phyloP scores from a whole-genome alignment of 495 filamentous ascomycete species.

The Penicillium pulvis region DNA sequence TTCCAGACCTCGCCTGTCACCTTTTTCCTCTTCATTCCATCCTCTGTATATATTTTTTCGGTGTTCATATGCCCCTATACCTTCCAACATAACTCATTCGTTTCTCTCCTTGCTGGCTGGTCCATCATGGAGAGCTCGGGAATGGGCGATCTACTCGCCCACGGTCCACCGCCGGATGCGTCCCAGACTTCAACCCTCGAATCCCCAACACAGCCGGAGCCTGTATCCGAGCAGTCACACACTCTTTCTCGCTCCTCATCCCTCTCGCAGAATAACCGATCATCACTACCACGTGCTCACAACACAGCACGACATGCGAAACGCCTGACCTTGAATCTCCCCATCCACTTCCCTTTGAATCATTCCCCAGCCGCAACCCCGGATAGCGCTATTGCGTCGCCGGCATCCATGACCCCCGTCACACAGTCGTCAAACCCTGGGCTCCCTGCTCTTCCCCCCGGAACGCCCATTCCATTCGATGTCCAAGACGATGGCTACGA shows the following conservation, averaged over 20 bases:
- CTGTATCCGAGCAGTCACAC: slow-evolving; percentile 20
- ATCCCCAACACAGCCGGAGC: slow-evolving; percentile 17
- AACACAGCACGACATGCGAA: slow-evolving; percentile 65
- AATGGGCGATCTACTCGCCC: slow-evolving; percentile 31
- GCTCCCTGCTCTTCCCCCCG: slow-evolving; percentile 27
- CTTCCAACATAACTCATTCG: slow-evolving; percentile 18
- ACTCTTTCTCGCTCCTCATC: slow-evolving; percentile 24
- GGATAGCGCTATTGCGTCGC: slow-evolving; percentile 36
- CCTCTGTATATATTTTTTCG: slow-evolving; percentile 9
- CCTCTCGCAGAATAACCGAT: slow-evolving; percentile 41
- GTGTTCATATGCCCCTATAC: slow-evolving; percentile 16
- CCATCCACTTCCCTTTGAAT: slow-evolving; percentile 52
- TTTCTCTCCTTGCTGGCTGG: slow-evolving; percentile 29
- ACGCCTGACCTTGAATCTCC: slow-evolving; percentile 79
- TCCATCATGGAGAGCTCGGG: slow-evolving; percentile 43
- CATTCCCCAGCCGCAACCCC: slow-evolving; percentile 29
- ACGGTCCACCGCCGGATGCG: slow-evolving; percentile 39
- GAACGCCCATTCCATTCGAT: slow-evolving; percentile 49
- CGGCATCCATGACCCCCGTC: slow-evolving; percentile 41
- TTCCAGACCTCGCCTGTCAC: slow-evolving; percentile 13
- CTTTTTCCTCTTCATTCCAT: slow-evolving; percentile 12
- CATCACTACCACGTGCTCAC: slow-evolving; percentile 53
- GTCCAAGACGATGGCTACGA: slow-evolving; percentile 60
- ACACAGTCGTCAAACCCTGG: slow-evolving; percentile 34
- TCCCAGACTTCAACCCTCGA: slow-evolving; percentile 29